Evolutionary conservation across 31 red algal species (phyloP).

Genomic region (Porphyra umbilicalis): DNA sequence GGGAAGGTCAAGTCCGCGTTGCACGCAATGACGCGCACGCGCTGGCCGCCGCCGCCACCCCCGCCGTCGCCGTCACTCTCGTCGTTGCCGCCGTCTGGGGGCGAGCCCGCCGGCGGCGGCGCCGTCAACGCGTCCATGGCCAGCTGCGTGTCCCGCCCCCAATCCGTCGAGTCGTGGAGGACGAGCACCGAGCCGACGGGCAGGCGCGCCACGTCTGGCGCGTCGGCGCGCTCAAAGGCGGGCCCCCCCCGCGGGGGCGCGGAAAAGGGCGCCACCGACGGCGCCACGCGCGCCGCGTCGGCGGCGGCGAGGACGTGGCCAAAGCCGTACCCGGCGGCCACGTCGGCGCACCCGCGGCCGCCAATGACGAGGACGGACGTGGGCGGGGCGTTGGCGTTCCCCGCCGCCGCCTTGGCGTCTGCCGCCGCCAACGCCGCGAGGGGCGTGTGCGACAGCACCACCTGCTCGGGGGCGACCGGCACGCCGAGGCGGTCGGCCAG

Average conservation of each 20-base stretch:
- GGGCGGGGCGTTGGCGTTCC: conserved; percentile 1
- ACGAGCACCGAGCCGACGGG: conserved; percentile 46
- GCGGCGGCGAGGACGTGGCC: conserved; percentile 28
- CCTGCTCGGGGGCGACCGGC: conserved; percentile 23
- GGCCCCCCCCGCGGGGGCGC: neutral
- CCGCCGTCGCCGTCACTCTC: neutral
- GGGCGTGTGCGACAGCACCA: conserved; percentile 68
- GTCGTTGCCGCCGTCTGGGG: too few relatives aligned
- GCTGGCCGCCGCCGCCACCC: conserved; percentile 10
- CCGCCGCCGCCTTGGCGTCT: neutral
- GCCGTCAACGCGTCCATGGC: conserved; percentile 38
- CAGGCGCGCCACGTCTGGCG: conserved; percentile 9
- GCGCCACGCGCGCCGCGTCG: neutral
- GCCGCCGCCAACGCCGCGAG: conserved; percentile 8
- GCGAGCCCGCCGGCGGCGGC: neutral
- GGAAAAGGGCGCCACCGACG: conserved; percentile 30
- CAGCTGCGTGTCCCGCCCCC: conserved; percentile 84
- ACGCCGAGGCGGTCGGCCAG: conserved; percentile 36
- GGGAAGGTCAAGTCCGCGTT: conserved; percentile 83
- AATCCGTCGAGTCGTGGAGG: conserved; percentile 70
- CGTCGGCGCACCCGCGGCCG: conserved; percentile 10
- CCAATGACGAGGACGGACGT: conserved; percentile 18
- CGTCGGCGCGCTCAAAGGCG: conserved; percentile 10
- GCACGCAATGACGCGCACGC: conserved; percentile 33
- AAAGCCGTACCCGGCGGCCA: conserved; percentile 53